Evolutionary conservation across 192 early-diverging fungal genomes (phyloP), one percentile per base, ranked within the genome.

Genomic region (Gaertneriomyces semiglobifer): DNA sequence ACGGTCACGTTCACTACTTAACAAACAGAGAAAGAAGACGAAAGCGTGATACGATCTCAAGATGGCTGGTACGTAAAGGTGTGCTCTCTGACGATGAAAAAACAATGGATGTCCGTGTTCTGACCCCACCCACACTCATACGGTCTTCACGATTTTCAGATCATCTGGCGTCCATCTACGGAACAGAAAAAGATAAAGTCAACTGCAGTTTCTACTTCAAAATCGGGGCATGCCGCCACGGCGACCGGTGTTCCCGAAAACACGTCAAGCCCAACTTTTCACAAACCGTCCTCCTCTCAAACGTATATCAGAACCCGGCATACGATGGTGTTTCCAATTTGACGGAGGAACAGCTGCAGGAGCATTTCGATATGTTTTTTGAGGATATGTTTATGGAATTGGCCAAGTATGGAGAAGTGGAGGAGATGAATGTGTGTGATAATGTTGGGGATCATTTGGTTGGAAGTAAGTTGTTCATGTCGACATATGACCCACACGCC

Each of bases 131-230:
- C 25, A 33, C 25, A 33, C 25, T 33, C 25, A 33, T 2, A 1
- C 25, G 25, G 25, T 1, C 2, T 33, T n/a, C n/a, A n/a, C n/a
- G 25, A 33, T 33, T 33, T 33, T n/a, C 60, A 75, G 81, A 82
- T 66, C 76, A 82, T 58, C 63, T 82, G 39, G 81, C 81, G 14
- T 73, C 70, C 19, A 98, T 98, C 60, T 98, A 95, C 76, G 95
- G 95, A 45, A 98, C 95, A 18, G 95, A 98, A 70, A 94, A 95
- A 75, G 95, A 96, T 92, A 93, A 93, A 86, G 94, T 98, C 64
- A 94, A 98, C 72, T 98, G 96, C 79, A 93, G 92, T 50, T 98
- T 97, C 70, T 98, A 98, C 86, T 94, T 94, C 84, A 98, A 99
- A 83, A 99, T 98, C 56, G 97, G 97, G 33, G 95, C 97, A 43